Evolutionary conservation across 345 rosid species (phyloP), one percentile per base, ranked within the genome.

Genomic region (Euclidium syriacum): DNA sequence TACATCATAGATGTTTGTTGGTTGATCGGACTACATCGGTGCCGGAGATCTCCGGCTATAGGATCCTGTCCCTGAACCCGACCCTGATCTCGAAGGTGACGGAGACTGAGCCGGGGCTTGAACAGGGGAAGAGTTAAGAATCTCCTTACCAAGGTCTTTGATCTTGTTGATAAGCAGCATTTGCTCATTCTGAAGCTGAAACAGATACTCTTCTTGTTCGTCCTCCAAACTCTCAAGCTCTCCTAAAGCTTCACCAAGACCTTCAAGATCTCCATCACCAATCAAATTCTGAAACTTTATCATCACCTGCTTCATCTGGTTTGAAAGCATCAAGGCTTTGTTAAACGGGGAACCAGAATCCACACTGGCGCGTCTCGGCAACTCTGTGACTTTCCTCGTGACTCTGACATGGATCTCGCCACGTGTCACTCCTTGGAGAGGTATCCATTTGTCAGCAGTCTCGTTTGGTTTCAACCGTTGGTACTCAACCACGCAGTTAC

Each of bases 391-490:
- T 81, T 81, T 85, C 75, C 92, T 79, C 8, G 96, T 87, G 35
- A 90, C 73, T 67, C 66, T 91, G 35, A 94, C 29, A 32, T 75
- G 97, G 70, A 94, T 81, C 80, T 94, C 99, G 11, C 97, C 99
- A 38, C 62, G 76, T 58, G 58, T 94, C 61, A 94, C 99, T 47
- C 97, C 97, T 76, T 87, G 97, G 57, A 94, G 96, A 32, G 97
- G 97, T 73, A 94, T 90, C 99, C 99, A 94, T 74, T 90, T 94
- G 71, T 94, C 96, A 0, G 84, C 74, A 68, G 80, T 75, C 68
- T 87, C 74, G 57, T 94, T 90, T 48, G 90, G 86, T 49, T 95
- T 90, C 73, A 94, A 65, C 34, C 87, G 59, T 72, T 84, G 95
- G 73, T 94, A 94, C 62, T 94, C 99, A 34, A 90, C 99, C 2